A percentile compares a stretch with the other conserved stretches of the same genome.
These are phyloP conservation scores for Lactarius hengduanensis DNA, from an alignment of 768 basidiomycete species.

Conservation along the genomic window DNA sequence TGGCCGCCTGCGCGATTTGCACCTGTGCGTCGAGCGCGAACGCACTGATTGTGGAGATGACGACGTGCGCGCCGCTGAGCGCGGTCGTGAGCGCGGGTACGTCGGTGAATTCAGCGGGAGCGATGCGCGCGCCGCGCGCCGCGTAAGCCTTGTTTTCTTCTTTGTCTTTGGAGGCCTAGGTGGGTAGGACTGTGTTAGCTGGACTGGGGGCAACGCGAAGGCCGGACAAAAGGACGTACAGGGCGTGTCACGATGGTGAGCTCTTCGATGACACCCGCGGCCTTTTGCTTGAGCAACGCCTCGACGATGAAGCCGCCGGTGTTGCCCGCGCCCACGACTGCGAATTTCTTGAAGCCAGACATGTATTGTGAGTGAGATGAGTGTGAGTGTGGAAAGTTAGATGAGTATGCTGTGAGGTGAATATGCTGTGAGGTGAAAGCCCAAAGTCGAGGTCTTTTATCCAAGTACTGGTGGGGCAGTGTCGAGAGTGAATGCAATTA, in stretches of 20 bases:
- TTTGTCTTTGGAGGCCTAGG: slow-evolving; percentile 19
- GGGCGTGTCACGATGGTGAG: slow-evolving; percentile 25
- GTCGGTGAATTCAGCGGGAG: slow-evolving; percentile 16
- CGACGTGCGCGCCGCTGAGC: slow-evolving; percentile 24
- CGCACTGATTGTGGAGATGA: slow-evolving; percentile 23
- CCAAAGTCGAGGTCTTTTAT: neutral
- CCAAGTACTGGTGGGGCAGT: neutral
- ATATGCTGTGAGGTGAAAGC: neutral
- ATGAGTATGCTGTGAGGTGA: neutral
- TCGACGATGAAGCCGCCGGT: slow-evolving; percentile 26
- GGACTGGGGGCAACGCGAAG: neutral
- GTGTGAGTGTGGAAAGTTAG: neutral
- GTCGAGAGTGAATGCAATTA: neutral
- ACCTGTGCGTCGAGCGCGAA: slow-evolving; percentile 20
- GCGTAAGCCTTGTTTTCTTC: slow-evolving; percentile 14
- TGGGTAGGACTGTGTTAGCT: neutral
- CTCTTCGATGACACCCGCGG: slow-evolving; percentile 15
- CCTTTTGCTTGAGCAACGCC: slow-evolving; percentile 28
- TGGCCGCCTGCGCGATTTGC: slow-evolving; percentile 26
- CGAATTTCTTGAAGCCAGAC: slow-evolving; percentile 25
- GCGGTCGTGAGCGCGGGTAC: slow-evolving; percentile 22
- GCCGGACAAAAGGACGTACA: slow-evolving; percentile 8
- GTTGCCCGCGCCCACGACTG: slow-evolving; percentile 27
- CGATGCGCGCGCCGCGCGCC: slow-evolving; percentile 23
- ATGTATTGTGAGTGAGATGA: neutral